phyloP scores from a whole-genome alignment of 169 alveolate species.

The Eimeria praecox region DNA sequence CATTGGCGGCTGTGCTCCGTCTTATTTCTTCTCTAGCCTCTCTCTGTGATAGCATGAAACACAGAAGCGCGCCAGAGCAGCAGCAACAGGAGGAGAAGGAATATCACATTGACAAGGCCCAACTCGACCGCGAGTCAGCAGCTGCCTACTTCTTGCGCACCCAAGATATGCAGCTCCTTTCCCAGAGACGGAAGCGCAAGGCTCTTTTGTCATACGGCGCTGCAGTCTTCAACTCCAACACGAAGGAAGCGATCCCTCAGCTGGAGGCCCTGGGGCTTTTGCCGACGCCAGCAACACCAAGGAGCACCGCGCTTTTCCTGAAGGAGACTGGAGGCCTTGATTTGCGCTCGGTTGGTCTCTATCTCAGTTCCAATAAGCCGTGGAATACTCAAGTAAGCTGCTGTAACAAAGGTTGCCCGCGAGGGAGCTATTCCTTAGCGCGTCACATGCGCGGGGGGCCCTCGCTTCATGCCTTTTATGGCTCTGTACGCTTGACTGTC shows the following conservation, averaged over 20 bases:
- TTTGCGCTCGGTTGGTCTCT: slow-evolving; percentile 55
- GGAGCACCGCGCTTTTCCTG: slow-evolving; percentile 72
- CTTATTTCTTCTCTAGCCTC: slow-evolving; percentile 46
- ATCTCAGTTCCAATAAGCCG: slow-evolving; percentile 62
- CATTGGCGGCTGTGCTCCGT: slow-evolving; percentile 44
- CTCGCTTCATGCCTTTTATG: not conserved
- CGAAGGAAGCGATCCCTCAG: slow-evolving; percentile 56
- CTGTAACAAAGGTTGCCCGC: not conserved
- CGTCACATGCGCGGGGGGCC: not conserved
- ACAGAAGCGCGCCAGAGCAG: not conserved
- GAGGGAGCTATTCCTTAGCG: not conserved
- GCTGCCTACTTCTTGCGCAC: slow-evolving; percentile 61
- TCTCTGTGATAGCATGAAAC: slow-evolving; percentile 29
- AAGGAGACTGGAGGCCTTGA: slow-evolving; percentile 77
- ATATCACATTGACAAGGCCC: slow-evolving; percentile 5
- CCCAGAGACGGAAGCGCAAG: slow-evolving; percentile 52
- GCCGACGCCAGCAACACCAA: slow-evolving; percentile 81
- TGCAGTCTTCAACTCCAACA: slow-evolving; percentile 46
- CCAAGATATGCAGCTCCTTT: not conserved
- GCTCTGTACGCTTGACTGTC: not conserved
- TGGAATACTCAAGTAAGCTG: slow-evolving; percentile 73
- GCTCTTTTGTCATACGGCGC: slow-evolving; percentile 55
- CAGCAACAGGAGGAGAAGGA: slow-evolving; percentile 10
- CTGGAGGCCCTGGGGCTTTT: slow-evolving; percentile 69
- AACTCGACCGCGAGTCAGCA: slow-evolving; percentile 36